A percentile compares a stretch with the other conserved stretches of the same genome.
These are phyloP conservation scores for Rhodotorula kratochvilovae DNA, from an alignment of 768 basidiomycete genomes.

Conservation along the genomic window DNA sequence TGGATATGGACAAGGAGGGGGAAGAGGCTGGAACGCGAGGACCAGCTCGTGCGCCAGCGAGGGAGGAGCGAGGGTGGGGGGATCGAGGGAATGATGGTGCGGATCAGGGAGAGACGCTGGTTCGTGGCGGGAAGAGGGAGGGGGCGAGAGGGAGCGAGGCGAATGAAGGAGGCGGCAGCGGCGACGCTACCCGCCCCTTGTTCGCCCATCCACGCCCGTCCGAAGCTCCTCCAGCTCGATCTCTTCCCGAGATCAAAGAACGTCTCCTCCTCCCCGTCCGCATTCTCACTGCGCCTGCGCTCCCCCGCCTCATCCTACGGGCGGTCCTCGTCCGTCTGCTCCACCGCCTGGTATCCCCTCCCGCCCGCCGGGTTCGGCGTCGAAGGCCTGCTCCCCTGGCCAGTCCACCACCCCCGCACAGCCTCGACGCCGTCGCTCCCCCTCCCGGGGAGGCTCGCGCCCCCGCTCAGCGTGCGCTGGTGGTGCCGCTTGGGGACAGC, in stretches of 20 bases:
- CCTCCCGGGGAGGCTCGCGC: constrained; percentile 20
- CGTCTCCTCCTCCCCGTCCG: background rate
- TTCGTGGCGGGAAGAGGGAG: too few species aligned
- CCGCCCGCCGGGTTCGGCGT: background rate
- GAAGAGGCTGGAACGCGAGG: too few species aligned
- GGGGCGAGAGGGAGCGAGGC: too few species aligned
- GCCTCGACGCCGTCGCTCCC: constrained; percentile 15
- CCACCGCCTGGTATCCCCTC: constrained; percentile 23
- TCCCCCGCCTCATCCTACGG: background rate
- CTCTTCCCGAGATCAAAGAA: background rate
- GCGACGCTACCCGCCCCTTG: background rate
- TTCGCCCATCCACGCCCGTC: too few species aligned
- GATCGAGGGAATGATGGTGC: too few species aligned
- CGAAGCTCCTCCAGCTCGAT: background rate
- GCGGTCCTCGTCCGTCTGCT: constrained; percentile 10
- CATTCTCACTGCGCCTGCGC: background rate
- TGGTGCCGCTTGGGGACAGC: constrained; percentile 55
- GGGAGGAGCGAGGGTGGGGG: too few species aligned
- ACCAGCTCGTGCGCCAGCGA: too few species aligned
- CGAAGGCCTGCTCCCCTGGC: background rate
- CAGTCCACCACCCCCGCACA: constrained; percentile 14
- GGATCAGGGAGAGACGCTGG: too few species aligned
- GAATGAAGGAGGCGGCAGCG: too few species aligned
- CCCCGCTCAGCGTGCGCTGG: constrained; percentile 54
- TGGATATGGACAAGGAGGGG: too few species aligned